A percentile compares a stretch with the other conserved stretches of the same genome.
These are phyloP conservation scores for Lepidium didymum DNA, from an alignment of 345 rosid genomes.

Conservation along the genomic window DNA sequence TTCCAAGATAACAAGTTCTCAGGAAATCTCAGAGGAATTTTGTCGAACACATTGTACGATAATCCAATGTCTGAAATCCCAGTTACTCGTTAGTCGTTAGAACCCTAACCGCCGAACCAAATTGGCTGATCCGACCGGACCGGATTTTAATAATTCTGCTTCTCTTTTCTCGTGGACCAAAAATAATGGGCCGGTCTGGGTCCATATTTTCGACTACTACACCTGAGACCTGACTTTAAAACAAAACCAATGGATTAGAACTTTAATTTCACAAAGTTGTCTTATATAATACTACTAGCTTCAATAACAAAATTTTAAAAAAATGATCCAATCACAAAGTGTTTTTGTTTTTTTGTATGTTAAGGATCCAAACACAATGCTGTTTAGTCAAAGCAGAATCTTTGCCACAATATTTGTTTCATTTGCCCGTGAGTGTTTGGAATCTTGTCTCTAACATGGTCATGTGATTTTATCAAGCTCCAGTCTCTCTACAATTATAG, in stretches of 20 bases:
- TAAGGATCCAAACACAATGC: not conserved
- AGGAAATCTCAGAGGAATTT: conserved; percentile 4
- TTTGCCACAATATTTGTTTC: not conserved
- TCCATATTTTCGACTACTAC: not conserved
- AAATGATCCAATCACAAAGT: not conserved
- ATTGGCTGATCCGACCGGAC: not conserved
- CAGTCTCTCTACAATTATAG: not conserved
- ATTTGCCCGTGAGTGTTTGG: conserved; percentile 6
- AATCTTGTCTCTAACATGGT: conserved; percentile 9
- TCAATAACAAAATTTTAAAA: not conserved
- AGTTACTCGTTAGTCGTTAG: not conserved
- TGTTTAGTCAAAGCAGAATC: conserved; percentile 7
- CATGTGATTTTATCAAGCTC: conserved; percentile 10
- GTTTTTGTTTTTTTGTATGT: too few species aligned
- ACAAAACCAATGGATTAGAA: not conserved
- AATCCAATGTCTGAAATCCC: not conserved
- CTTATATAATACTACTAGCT: not conserved
- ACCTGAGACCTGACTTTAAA: not conserved
- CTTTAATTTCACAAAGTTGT: not conserved
- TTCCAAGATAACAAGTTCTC: not conserved
- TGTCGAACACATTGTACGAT: conserved; percentile 9
- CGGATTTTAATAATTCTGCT: not conserved
- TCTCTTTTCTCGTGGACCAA: not conserved
- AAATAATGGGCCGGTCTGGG: not conserved
- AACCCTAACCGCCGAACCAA: not conserved